Evolutionary conservation across 768 basidiomycete species (phyloP).

Genomic region (Postia placenta): DNA sequence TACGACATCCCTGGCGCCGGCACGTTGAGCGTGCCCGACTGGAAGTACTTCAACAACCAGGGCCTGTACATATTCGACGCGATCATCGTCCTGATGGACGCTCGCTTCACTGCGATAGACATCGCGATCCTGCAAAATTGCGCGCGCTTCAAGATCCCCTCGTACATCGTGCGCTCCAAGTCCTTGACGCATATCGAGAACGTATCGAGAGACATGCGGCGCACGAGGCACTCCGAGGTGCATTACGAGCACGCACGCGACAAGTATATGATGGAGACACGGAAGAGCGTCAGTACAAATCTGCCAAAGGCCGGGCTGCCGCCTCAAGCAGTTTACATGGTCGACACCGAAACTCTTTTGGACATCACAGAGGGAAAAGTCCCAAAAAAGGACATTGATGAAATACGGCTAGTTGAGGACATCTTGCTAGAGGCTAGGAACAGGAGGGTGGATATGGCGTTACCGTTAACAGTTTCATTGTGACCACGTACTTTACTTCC

Average conservation of each 20-base stretch:
- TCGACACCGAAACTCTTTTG: not conserved
- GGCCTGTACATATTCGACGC: constrained; percentile 2
- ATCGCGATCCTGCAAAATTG: constrained; percentile 3
- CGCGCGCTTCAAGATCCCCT: not conserved
- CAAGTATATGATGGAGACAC: not conserved
- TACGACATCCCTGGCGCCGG: constrained; percentile 4
- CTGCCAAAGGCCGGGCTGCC: not conserved
- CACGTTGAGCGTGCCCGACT: not conserved
- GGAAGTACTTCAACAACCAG: constrained; percentile 2
- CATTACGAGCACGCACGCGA: not conserved
- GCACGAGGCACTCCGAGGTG: not conserved
- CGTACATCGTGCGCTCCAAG: constrained; percentile 6
- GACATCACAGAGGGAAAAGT: not conserved
- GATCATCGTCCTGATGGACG: constrained; percentile 1
- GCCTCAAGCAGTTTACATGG: not conserved
- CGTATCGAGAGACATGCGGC: not conserved
- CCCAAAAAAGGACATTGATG: not conserved
- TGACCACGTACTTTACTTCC: too few species aligned
- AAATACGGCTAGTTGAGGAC: not conserved
- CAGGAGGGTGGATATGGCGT: too few species aligned
- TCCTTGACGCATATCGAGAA: constrained; percentile 1
- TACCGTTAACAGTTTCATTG: too few species aligned
- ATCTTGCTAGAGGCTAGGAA: not conserved
- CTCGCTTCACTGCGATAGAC: constrained; percentile 1
- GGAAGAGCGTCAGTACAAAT: not conserved